phyloP scores from a whole-genome alignment of 1,284 basidiomycete genomes.

The Rhodotorula sp. region DNA sequence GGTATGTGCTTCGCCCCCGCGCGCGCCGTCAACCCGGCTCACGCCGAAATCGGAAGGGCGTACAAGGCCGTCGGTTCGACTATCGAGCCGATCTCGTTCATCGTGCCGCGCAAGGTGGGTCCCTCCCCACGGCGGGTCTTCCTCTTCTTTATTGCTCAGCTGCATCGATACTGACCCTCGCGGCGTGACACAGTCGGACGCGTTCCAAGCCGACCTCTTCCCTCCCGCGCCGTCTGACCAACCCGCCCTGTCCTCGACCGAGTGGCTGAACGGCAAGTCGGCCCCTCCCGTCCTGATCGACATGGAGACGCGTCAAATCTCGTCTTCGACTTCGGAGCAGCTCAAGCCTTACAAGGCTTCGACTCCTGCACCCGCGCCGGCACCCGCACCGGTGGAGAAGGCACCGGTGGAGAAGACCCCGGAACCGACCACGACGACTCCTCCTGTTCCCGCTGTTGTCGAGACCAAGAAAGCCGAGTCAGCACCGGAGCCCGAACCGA shows the following conservation, averaged over 20 bases:
- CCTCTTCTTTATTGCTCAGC: not conserved
- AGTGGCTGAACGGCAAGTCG: constrained; percentile 81
- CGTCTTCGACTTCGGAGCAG: constrained; percentile 24
- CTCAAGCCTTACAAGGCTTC: constrained; percentile 33
- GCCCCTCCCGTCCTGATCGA: constrained; percentile 64
- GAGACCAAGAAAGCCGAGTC: constrained; percentile 10
- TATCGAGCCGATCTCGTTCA: constrained; percentile 85
- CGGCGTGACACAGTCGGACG: constrained; percentile 60
- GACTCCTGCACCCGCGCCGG: constrained; percentile 30
- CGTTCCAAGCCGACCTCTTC: constrained; percentile 92
- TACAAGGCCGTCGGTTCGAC: constrained; percentile 62
- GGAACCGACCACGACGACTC: constrained; percentile 46
- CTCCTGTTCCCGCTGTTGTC: constrained; percentile 43
- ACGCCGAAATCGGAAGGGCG: constrained; percentile 93
- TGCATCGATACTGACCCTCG: not conserved
- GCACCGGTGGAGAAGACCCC: constrained; percentile 42
- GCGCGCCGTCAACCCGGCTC: constrained; percentile 76
- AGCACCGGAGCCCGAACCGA: constrained; percentile 44
- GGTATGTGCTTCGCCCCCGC: constrained; percentile 95
- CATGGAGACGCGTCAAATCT: constrained; percentile 49
- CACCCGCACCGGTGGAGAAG: constrained; percentile 48
- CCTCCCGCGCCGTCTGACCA: constrained; percentile 81
- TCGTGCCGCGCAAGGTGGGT: constrained; percentile 81
- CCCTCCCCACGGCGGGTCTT: not conserved
- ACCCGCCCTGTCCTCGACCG: constrained; percentile 72